A percentile compares a stretch with the other conserved stretches of the same genome.
These are phyloP conservation scores for Botrytis byssoidea DNA, from an alignment of 2,329 filamentous ascomycete species.

Conservation along the genomic window DNA sequence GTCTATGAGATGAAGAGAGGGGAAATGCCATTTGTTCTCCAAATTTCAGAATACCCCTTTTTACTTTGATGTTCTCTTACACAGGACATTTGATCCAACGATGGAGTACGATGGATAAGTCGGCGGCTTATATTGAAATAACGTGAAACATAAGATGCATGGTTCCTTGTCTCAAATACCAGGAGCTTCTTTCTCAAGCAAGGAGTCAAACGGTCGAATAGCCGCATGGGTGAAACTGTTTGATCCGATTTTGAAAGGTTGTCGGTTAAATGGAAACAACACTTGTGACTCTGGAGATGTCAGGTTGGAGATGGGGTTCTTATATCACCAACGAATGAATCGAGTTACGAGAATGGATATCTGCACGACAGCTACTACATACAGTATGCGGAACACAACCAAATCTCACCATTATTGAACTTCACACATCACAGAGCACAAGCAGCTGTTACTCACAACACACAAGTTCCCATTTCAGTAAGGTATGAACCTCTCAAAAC, in stretches of 20 bases:
- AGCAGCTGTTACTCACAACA: no score
- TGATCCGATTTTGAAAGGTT: neutral
- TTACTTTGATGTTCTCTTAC: neutral
- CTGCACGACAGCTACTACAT: neutral
- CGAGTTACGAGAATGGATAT: neutral
- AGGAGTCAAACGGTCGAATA: neutral
- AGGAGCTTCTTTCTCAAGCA: neutral
- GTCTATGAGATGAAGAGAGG: neutral
- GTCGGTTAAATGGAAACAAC: neutral
- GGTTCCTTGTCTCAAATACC: neutral
- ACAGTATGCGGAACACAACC: no score
- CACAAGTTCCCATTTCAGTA: neutral
- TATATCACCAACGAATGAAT: neutral
- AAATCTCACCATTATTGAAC: neutral
- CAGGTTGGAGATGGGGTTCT: neutral
- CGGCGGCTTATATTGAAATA: neutral
- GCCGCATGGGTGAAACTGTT: neutral
- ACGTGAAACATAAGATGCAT: conserved; percentile 11
- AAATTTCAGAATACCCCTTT: neutral
- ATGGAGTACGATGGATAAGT: neutral
- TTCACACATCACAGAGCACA: neutral
- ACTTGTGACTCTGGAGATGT: neutral
- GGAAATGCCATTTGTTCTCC: neutral
- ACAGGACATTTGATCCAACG: no score
- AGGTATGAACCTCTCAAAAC: neutral